phyloP scores from a whole-genome alignment of 2,329 filamentous ascomycete species.

The Parascedosporium putredinis region DNA sequence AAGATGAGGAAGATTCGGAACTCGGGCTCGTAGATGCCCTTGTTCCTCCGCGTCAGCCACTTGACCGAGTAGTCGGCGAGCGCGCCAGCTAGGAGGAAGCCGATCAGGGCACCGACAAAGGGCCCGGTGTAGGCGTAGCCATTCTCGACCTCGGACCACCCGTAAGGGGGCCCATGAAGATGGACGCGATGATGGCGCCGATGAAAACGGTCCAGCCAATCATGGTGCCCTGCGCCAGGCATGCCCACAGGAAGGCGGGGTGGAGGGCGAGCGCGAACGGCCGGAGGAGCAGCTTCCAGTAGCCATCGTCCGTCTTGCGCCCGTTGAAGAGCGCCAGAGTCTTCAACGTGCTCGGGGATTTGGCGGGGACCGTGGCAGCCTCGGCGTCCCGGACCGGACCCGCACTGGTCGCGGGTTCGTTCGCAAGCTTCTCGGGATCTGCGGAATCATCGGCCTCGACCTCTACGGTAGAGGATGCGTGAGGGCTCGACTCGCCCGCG shows the following conservation, averaged over 20 bases:
- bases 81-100: constrained; percentile 64
- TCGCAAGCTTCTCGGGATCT: constrained; percentile 3
- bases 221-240: constrained; percentile 74
- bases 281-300: constrained; percentile 53
- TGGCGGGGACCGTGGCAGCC: constrained; percentile 21
- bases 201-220: constrained; percentile 97
- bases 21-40: constrained; percentile 81
- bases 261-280: constrained; percentile 78
- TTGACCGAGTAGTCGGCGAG: constrained; percentile 64
- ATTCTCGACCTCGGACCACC: constrained; percentile 69
- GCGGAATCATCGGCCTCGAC: neutral
- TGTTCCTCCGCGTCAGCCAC: constrained; percentile 61
- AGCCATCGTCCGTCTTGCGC: constrained; percentile 67
- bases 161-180: constrained; percentile 70
- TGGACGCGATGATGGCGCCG: constrained; percentile 68
- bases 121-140: constrained; percentile 83
- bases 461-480: no score
- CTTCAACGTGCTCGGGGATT: constrained; percentile 50
- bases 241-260: constrained; percentile 72
- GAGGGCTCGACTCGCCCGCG: neutral
- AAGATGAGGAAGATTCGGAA: constrained; percentile 77
- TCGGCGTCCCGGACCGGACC: neutral
- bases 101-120: constrained; percentile 71
- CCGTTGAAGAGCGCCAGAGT: constrained; percentile 66
- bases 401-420: neutral